Evolutionary conservation across 176 grass and related monocot species (phyloP).

Genomic region (bread wheat (Triticum aestivum)): DNA sequence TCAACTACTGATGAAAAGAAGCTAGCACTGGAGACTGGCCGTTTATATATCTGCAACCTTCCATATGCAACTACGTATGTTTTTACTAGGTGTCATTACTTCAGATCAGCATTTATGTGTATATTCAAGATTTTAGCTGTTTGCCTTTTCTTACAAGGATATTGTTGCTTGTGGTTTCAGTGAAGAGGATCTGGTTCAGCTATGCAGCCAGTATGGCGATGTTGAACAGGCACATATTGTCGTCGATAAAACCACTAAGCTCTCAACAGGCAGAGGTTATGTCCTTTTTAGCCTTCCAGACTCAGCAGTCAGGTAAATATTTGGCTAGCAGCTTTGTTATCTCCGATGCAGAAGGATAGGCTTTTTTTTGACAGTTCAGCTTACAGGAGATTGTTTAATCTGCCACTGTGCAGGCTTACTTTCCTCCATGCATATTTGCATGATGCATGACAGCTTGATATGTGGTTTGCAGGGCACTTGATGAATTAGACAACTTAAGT

Average conservation of each 20-base stretch:
- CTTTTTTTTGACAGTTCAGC: neutral
- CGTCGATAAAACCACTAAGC: conserved; percentile 80
- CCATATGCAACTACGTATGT: conserved; percentile 82
- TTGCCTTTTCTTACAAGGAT: conserved; percentile 22
- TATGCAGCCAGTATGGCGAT: conserved; percentile 75
- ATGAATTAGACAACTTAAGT: conserved; percentile 94
- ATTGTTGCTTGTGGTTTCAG: conserved; percentile 50
- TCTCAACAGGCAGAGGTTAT: conserved; percentile 85
- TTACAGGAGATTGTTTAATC: neutral
- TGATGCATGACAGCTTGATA: neutral
- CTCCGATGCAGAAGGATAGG: conserved; percentile 2
- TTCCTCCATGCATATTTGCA: conserved; percentile 24
- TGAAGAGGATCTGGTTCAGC: conserved; percentile 82
- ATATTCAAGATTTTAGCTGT: conserved; percentile 15
- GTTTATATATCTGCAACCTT: conserved; percentile 90
- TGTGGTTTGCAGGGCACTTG: conserved; percentile 60
- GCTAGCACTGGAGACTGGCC: conserved; percentile 76
- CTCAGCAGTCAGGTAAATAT: conserved; percentile 79
- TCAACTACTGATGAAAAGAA: conserved; percentile 69
- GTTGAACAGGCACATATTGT: conserved; percentile 82
- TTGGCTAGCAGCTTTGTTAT: neutral
- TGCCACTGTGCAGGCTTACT: neutral
- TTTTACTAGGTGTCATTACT: conserved; percentile 10
- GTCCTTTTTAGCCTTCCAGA: conserved; percentile 83
- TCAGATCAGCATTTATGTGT: conserved; percentile 17